Evolutionary conservation across 2,329 filamentous ascomycete species (phyloP).

Genomic region (Aspergillus tanneri): DNA sequence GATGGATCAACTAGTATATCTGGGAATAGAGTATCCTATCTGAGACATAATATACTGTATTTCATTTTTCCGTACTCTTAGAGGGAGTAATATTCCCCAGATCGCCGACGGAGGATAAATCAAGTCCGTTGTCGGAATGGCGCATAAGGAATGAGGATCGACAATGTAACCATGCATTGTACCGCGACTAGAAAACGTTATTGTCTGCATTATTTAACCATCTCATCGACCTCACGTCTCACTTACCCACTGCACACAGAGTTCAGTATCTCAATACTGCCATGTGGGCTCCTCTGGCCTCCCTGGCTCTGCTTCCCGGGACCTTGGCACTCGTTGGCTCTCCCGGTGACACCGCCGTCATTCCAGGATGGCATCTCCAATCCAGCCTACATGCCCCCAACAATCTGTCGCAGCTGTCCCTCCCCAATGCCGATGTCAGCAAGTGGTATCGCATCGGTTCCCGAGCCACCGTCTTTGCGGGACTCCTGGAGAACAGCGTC

Average conservation of each 20-base stretch:
- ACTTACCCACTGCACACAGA: too few relatives aligned
- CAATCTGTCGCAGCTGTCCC: constrained; percentile 44
- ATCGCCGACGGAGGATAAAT: too few relatives aligned
- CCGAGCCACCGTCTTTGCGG: constrained; percentile 58
- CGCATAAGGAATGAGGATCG: not conserved
- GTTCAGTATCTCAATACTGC: too few relatives aligned
- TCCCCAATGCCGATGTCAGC: constrained; percentile 46
- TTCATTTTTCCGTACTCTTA: too few relatives aligned
- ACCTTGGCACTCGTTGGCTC: constrained; percentile 23
- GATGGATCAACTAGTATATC: too few relatives aligned
- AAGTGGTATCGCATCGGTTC: constrained; percentile 54
- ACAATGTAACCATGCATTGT: constrained; percentile 8
- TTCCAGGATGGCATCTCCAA: constrained; percentile 52
- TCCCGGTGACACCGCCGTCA: constrained; percentile 26
- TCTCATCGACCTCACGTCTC: not conserved
- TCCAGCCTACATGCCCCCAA: constrained; percentile 42
- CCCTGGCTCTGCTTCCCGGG: not conserved
- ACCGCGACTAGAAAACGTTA: not conserved
- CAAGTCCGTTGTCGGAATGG: too few relatives aligned
- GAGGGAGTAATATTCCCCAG: too few relatives aligned
- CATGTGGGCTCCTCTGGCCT: too few relatives aligned
- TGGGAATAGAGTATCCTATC: too few relatives aligned
- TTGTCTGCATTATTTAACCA: not conserved
- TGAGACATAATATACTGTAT: too few relatives aligned
- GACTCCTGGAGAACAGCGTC: constrained; percentile 53